phyloP scores from a whole-genome alignment of 495 filamentous ascomycete genomes.

The Aspergillus ostianus region DNA sequence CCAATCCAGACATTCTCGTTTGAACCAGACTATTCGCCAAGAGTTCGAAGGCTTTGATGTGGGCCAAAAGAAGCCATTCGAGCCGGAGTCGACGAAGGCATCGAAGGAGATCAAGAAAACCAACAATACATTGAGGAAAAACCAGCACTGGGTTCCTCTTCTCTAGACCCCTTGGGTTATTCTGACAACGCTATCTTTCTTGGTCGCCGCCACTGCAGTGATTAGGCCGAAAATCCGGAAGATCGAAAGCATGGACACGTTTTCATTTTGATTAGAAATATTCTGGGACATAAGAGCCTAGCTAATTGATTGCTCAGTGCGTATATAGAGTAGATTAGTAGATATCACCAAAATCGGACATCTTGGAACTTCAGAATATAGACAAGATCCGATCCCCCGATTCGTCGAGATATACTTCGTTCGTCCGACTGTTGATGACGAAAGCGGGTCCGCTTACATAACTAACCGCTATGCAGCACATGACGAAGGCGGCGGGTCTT shows the following conservation, averaged over 20 bases:
- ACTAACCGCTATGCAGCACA: slow-evolving; percentile 15
- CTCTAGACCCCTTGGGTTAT: not conserved
- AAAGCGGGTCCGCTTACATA: slow-evolving; percentile 9
- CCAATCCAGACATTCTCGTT: no score
- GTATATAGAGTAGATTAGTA: no score
- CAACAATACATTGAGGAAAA: not conserved
- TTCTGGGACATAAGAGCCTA: not conserved
- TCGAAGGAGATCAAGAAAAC: not conserved
- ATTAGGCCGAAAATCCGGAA: not conserved
- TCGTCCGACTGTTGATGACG: not conserved
- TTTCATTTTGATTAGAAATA: not conserved
- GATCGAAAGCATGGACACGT: not conserved
- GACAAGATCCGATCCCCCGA: no score
- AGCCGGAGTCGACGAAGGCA: not conserved
- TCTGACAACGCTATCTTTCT: not conserved
- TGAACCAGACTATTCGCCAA: no score
- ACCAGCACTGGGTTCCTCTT: not conserved
- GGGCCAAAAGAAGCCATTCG: not conserved
- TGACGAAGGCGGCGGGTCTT: slow-evolving; percentile 18
- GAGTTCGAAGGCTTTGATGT: no score
- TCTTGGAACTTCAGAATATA: no score
- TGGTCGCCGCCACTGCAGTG: not conserved
- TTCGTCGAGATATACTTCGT: no score
- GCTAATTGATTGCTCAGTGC: no score
- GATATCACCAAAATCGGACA: no score